These are phyloP conservation scores for Cordyceps javanica DNA, from an alignment of 2,329 filamentous ascomycete genomes.

Conservation along the genomic window DNA sequence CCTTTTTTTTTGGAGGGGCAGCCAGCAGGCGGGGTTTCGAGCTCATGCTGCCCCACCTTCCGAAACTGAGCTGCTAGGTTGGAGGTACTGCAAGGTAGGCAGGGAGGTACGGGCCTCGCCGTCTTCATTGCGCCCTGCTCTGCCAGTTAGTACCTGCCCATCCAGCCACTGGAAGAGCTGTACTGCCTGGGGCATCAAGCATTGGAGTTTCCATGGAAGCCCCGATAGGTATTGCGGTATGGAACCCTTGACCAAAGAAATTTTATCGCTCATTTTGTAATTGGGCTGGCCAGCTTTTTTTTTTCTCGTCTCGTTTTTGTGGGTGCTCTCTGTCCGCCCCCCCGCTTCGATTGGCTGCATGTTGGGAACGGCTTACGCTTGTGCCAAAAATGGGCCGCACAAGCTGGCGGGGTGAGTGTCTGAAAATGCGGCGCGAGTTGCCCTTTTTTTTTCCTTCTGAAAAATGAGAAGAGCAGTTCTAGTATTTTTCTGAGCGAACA, in stretches of 20 bases:
- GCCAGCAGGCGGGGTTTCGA: constrained; percentile 1
- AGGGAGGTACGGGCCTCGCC: no score
- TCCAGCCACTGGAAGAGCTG: neutral
- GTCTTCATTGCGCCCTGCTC: neutral
- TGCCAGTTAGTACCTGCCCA: neutral
- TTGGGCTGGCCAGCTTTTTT: neutral
- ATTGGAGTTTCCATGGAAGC: neutral
- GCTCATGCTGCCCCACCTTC: constrained; percentile 7
- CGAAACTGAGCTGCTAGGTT: neutral
- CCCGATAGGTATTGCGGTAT: neutral
- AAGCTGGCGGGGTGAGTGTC: constrained; percentile 8
- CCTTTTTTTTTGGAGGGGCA: neutral
- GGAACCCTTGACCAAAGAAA: neutral
- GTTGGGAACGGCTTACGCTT: constrained; percentile 9
- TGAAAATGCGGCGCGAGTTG: constrained; percentile 2
- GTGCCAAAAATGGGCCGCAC: constrained; percentile 5
- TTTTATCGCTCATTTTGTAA: constrained; percentile 7
- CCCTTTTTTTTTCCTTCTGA: no score
- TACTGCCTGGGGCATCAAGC: neutral
- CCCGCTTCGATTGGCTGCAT: constrained; percentile 3
- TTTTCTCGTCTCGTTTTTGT: constrained; percentile 10
- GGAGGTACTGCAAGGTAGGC: no score
- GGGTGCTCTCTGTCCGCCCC: neutral
- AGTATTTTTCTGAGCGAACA: neutral
- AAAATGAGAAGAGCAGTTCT: neutral